Base-by-base conservation (phyloP, 148 eudicot species). In the Arbutus unedo region DNA sequence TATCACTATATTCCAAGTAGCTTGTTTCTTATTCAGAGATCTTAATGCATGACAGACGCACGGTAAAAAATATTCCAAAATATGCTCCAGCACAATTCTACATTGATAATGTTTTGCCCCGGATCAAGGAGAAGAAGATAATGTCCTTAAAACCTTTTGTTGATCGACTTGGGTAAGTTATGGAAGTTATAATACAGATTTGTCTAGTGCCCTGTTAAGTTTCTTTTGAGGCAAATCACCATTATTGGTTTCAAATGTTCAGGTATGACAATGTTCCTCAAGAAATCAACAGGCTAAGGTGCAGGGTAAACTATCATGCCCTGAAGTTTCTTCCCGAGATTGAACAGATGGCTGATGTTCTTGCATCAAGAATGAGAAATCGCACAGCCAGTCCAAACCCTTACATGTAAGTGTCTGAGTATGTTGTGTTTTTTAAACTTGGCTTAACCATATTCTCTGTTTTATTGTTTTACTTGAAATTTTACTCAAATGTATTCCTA, bases 61-160 rank as follows among this genome's bases (percentile, higher is more conserved):
- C 99, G 2, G 98, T 96, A 23, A 96, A 96, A 88, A 96, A 94
- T 90, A 94, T 96, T 78, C 99, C 99, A 23, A 96, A 96, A 87
- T 96, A 96, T 90, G 99, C 99, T 74, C 88, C 99, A 55, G 98
- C 99, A 15, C 87, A 96, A 50, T 96, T 94, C 83, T 96, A 96
- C 88, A 94, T 93, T 45, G 99, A 96, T 93, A 96, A 96, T 87
- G 99, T 96, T 84, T 89, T 96, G 82, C 99, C 99, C 87, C 95
- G 99, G 54, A 81, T 96, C 79, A 96, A 96, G 86, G 99, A 96
- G 91, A 96, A 96, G 93, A 96, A 92, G 89, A 94, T 94, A 85
- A 96, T 96, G 99, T 86, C 99, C 82, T 86, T 96, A 79, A 96
- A 94, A 82, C 98, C 99, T 87, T 96, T 96, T 90, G 99, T 96